Evolutionary conservation across 768 basidiomycete species (phyloP), one percentile per base, ranked within the genome.

Genomic region (Lactarius sp.): DNA sequence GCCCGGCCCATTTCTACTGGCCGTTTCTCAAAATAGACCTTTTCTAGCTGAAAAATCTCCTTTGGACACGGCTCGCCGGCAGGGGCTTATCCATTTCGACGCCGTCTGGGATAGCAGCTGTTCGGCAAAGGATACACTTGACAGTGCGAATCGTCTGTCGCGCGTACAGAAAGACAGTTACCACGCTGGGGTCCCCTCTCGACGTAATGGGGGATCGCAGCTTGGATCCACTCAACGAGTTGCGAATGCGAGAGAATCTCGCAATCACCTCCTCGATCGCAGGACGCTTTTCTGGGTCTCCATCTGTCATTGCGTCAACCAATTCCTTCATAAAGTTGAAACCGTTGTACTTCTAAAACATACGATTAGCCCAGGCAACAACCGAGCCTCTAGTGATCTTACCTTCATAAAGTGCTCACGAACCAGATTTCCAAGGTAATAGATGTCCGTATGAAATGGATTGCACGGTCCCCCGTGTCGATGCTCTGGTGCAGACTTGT

Each of bases 401-500:
- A 60, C 76, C 33, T 69, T 52, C 10, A 73, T 7, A 42, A 77
- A 73, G 4, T 69, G 36, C 34, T 60, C 49, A 4, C 69, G 65
- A 27, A 78, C 69, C 12, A 73, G 41, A 42, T 77, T 75, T 0
- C 74, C 77, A 14, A 77, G 33, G 37, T 71, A 72, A 57, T 76
- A 77, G 27, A 27, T 2, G 27, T 27, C 27, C 27, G 27, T 2
- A 27, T 27, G 27, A 3, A 27, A 27, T 2, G 18, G 75, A 55
- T 77, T 69, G 52, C 59, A 68, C 2, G 58, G 66, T 37, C 22
- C 14, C 31, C 51, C 8, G 2, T 39, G 56, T 1, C 65, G 65
- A 57, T 73, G 74, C 60, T 77, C 76, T 1, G 76, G 75, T 0
- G 74, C 73, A 0, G 76, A 69, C 55, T 73, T 74, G 67, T 84